A percentile compares a stretch with the other conserved stretches of the same genome.
Evolutionary conservation across 1,284 basidiomycete genomes (phyloP).

Genomic region (Sutorius eximius): DNA sequence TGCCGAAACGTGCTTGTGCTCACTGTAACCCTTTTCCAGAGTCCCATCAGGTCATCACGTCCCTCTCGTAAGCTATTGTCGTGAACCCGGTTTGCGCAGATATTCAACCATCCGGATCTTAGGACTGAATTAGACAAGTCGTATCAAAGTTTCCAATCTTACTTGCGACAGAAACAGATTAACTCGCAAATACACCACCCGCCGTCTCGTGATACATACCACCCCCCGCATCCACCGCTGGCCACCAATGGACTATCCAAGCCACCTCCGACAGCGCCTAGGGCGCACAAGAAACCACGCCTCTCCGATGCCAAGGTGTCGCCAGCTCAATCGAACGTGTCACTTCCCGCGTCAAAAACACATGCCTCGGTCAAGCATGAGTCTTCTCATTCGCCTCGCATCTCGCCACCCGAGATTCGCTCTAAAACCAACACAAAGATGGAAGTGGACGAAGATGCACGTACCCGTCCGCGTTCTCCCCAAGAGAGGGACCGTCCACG

Average conservation of each 20-base stretch:
- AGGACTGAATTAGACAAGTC: conserved; percentile 72
- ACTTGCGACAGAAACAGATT: conserved; percentile 42
- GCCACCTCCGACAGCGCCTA: conserved; percentile 69
- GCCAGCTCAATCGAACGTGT: conserved; percentile 37
- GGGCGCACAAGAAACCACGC: conserved; percentile 74
- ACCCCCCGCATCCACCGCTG: conserved; percentile 28
- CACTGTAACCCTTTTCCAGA: conserved; percentile 43
- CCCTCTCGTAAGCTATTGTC: conserved; percentile 59
- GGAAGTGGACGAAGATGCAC: conserved; percentile 58
- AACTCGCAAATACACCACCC: conserved; percentile 42
- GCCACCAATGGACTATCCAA: conserved; percentile 42
- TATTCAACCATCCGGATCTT: conserved; percentile 10
- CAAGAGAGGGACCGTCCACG: conserved; percentile 42
- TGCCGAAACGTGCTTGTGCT: conserved; percentile 1
- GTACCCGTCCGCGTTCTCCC: conserved; percentile 39
- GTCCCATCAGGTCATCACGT: conserved; percentile 68
- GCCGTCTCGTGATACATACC: conserved; percentile 31
- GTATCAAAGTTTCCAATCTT: conserved; percentile 55
- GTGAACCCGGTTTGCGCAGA: conserved; percentile 3
- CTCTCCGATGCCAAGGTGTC: conserved; percentile 55
- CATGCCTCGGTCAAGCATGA: conserved; percentile 28
- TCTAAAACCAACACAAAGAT: conserved; percentile 45
- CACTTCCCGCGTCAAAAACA: conserved; percentile 35
- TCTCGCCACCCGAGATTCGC: conserved; percentile 37
- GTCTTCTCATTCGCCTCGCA: conserved; percentile 40